phyloP scores from a whole-genome alignment of 2,329 filamentous ascomycete species.

The Pseudopyricularia javanii region DNA sequence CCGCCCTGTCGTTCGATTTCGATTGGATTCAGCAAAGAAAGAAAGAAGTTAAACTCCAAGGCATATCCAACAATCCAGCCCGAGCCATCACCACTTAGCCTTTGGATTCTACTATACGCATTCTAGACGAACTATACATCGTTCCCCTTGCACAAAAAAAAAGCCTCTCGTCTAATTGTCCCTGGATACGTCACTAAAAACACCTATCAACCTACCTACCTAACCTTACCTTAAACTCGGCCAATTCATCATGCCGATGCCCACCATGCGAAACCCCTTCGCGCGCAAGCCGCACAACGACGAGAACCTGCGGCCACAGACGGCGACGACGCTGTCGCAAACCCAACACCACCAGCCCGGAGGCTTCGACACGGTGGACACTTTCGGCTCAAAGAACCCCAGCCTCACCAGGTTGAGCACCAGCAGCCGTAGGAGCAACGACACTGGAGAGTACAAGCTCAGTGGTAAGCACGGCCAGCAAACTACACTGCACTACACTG shows the following conservation, averaged over 20 bases:
- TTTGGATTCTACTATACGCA: no score
- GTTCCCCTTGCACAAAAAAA: no score
- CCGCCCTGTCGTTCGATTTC: no score
- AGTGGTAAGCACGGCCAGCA: conserved; percentile 45
- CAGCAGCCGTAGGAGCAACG: conserved; percentile 45
- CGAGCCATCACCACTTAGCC: no score
- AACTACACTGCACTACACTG: not conserved
- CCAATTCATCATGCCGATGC: conserved; percentile 34
- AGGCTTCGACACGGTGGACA: conserved; percentile 51
- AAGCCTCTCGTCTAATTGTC: no score
- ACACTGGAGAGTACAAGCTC: conserved; percentile 67
- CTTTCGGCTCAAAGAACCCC: conserved; percentile 48
- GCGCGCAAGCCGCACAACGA: conserved; percentile 42
- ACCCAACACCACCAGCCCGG: conserved; percentile 6
- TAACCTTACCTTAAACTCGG: not conserved
- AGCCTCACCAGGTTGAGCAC: conserved; percentile 44
- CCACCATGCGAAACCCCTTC: conserved; percentile 61
- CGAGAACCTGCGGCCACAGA: conserved; percentile 36
- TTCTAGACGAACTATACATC: no score
- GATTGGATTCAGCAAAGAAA: no score
- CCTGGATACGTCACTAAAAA: not conserved
- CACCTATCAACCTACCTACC: not conserved
- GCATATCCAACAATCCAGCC: no score
- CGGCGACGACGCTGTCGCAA: conserved; percentile 6
- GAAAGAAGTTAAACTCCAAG: no score